Evolutionary conservation across 129 eudicot species (phyloP).

Genomic region (Tagetes patula): DNA sequence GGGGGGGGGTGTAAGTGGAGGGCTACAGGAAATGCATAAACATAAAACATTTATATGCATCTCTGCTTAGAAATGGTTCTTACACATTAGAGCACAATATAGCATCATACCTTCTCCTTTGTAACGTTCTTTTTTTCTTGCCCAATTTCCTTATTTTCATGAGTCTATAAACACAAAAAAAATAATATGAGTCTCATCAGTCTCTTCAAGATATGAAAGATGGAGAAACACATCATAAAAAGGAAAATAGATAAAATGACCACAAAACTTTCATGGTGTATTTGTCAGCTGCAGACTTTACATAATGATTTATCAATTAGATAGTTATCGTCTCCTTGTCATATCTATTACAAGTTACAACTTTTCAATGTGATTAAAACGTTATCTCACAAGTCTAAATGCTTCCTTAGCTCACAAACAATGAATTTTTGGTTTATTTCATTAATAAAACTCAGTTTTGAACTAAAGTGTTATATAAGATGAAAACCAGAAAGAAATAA

Average conservation of each 20-base stretch:
- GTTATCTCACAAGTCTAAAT: background rate
- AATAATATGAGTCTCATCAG: slow-evolving; percentile 21
- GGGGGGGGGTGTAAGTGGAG: too few species aligned
- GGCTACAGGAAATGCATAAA: too few species aligned
- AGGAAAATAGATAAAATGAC: background rate
- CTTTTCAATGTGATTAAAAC: background rate
- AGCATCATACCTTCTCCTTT: slow-evolving; percentile 30
- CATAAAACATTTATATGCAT: too few species aligned
- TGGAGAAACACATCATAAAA: slow-evolving; percentile 3
- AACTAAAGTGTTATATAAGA: background rate
- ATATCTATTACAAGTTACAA: background rate
- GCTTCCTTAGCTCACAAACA: slow-evolving; percentile 7
- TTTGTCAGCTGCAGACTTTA: background rate
- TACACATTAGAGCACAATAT: background rate
- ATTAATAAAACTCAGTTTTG: background rate
- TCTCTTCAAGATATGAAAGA: slow-evolving; percentile 8
- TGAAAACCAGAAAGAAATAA: background rate
- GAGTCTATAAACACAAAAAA: slow-evolving; percentile 29
- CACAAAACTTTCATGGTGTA: background rate
- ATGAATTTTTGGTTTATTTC: background rate
- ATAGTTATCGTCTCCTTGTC: slow-evolving; percentile 14
- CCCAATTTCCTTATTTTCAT: slow-evolving; percentile 22
- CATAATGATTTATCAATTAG: background rate
- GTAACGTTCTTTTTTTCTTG: slow-evolving; percentile 31
- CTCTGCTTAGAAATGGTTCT: too few species aligned